Evolutionary conservation across 1,139 yeast species (phyloP).

Genomic region (Protomyces inundatus): DNA sequence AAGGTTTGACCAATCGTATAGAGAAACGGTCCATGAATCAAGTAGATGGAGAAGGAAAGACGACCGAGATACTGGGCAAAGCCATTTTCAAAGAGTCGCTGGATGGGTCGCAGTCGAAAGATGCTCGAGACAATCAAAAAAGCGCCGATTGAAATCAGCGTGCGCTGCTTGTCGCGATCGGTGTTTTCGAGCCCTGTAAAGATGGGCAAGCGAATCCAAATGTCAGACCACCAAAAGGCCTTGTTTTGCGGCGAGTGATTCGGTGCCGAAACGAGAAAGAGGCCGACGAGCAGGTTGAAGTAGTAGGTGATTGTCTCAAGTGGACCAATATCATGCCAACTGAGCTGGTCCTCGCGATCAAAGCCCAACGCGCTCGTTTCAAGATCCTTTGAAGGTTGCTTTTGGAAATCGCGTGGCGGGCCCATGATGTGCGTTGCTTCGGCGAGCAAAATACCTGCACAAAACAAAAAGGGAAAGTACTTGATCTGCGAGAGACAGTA

Average conservation of each 20-base stretch:
- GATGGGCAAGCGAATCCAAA: constrained; percentile 1
- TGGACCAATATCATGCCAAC: background rate
- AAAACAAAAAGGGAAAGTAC: constrained; percentile 17
- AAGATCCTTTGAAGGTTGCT: background rate
- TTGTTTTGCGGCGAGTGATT: constrained; percentile 13
- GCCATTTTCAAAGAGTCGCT: constrained; percentile 10
- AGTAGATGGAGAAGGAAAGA: constrained; percentile 9
- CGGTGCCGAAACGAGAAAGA: constrained; percentile 11
- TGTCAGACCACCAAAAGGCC: constrained; percentile 8
- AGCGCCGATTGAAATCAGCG: background rate
- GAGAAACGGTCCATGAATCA: constrained; percentile 16
- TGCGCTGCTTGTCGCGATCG: background rate
- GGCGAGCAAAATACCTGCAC: constrained; percentile 19
- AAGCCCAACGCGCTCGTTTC: background rate
- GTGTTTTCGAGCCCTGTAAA: background rate
- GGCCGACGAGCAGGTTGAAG: constrained; percentile 3
- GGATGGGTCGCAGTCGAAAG: constrained; percentile 1
- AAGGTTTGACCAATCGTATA: constrained; percentile 10
- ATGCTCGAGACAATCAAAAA: constrained; percentile 11
- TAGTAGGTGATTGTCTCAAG: background rate
- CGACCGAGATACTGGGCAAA: constrained; percentile 10
- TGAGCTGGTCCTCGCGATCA: background rate
- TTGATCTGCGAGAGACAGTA: constrained; percentile 21
- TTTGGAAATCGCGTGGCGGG: background rate
- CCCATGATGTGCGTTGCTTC: constrained; percentile 6